Evolutionary conservation across 768 basidiomycete species (phyloP), one percentile per base, ranked within the genome.

Genomic region (Russula griseocarnosa): DNA sequence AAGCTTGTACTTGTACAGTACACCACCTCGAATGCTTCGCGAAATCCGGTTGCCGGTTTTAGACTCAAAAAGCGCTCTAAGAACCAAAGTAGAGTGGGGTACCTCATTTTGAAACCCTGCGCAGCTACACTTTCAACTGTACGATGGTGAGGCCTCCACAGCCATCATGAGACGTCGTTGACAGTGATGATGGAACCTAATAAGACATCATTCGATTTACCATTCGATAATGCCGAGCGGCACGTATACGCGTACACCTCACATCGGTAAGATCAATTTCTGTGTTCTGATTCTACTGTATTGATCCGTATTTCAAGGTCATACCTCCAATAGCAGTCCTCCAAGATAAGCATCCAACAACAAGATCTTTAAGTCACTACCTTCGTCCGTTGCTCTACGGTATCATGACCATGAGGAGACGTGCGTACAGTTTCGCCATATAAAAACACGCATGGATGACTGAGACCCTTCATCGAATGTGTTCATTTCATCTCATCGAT

Each of bases 381-480:
- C 1, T 73, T 76, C 1, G n/a, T 73, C 76, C 16, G 55, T 71
- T 72, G 81, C 74, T 6, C 67, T 79, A 3, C 70, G 77, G 18
- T 79, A 87, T 72, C 70, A 75, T 58, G 81, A 84, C 56, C 83
- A 86, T 66, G 74, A 73, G 34, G 72, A 83, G 73, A 86, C 86
- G 86, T 86, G 71, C 66, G 83, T 78, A 16, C 22, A 13, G 5
- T 18, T 24, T 22, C 6, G 4, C 52, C 28, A n/a, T 30, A 18
- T 13, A 2, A 49, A 44, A 14, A 7, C 44, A 22, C 36, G 11
- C 36, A 18, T 18, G 47, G 51, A 18, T 16, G 47, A 52, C 34
- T 26, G 40, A 3, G 51, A 55, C 8, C 84, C 0, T 88, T 89
- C 70, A 66, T 83, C 18, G 78, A 87, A 87, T 87, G 83, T 86